A percentile compares a stretch with the other conserved stretches of the same genome.
Conservation (phyloP, 345 rosid species). For the Citrus inodora region DNA sequence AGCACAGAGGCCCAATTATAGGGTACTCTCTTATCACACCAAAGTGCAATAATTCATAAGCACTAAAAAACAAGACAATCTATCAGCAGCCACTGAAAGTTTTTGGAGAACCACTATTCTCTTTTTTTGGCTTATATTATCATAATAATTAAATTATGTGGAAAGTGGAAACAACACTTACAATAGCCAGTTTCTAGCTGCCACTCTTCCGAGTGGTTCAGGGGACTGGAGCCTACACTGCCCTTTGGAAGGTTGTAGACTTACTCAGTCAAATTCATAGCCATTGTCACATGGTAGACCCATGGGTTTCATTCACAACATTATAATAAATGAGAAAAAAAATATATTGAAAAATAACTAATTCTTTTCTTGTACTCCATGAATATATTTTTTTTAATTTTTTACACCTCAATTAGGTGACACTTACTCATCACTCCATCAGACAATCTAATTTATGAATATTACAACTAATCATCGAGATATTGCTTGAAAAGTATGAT, state of each 20-base stretch:
- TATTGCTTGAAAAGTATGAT: too few relatives aligned
- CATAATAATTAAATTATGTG: neutral
- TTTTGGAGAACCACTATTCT: slow-evolving; percentile 1
- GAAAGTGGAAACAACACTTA: neutral
- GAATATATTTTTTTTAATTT: too few relatives aligned
- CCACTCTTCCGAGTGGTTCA: neutral
- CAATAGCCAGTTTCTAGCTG: too few relatives aligned
- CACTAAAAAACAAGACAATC: neutral
- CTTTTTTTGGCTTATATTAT: neutral
- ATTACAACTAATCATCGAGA: too few relatives aligned
- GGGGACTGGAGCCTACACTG: too few relatives aligned
- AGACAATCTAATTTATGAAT: too few relatives aligned
- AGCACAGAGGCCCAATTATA: slow-evolving; percentile 15
- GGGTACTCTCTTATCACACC: neutral
- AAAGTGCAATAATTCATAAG: slow-evolving; percentile 10
- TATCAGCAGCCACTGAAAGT: neutral
- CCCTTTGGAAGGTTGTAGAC: neutral
- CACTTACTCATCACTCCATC: too few relatives aligned
- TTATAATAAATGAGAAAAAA: too few relatives aligned
- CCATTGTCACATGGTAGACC: slow-evolving; percentile 22
- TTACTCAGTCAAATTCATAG: neutral
- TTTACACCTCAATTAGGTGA: too few relatives aligned
- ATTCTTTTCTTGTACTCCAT: too few relatives aligned
- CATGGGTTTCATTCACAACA: neutral
- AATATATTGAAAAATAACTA: too few relatives aligned